Conservation (phyloP, 2,329 filamentous ascomycete genomes). For the Apiospora phragmitis region DNA sequence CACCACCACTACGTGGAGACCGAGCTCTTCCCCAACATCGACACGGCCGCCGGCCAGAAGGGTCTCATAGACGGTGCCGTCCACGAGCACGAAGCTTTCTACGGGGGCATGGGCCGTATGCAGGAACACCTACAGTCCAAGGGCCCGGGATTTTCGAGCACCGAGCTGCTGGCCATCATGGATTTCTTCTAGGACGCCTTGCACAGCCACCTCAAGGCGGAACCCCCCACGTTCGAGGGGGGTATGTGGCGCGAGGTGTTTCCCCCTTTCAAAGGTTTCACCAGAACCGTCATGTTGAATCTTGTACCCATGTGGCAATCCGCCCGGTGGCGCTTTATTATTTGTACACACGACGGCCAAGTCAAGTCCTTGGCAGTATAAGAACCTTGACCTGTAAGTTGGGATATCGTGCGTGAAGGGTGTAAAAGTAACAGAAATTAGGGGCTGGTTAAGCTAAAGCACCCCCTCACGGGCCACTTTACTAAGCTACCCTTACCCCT, state of each 20-base stretch:
- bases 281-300: constrained; percentile 14
- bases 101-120: constrained; percentile 19
- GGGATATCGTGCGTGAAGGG: no score
- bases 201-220: constrained; percentile 20
- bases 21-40: constrained; percentile 22
- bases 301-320: neutral
- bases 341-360: neutral
- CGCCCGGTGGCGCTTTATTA: neutral
- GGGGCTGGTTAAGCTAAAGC: no score
- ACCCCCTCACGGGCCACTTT: no score
- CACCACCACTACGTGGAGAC: constrained; percentile 25
- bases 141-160: no score
- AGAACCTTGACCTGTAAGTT: no score
- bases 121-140: constrained; percentile 14
- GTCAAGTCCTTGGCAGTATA: neutral
- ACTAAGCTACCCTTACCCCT: no score
- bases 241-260: constrained; percentile 27
- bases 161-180: constrained; percentile 17
- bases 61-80: constrained; percentile 21
- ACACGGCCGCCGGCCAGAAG: constrained; percentile 19
- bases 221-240: constrained; percentile 22
- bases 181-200: constrained; percentile 23
- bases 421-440: no score
- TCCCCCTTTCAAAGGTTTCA: constrained; percentile 17
- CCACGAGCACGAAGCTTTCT: constrained; percentile 20